phyloP scores from a whole-genome alignment of 2,329 filamentous ascomycete species.

The Epichloe elymi region DNA sequence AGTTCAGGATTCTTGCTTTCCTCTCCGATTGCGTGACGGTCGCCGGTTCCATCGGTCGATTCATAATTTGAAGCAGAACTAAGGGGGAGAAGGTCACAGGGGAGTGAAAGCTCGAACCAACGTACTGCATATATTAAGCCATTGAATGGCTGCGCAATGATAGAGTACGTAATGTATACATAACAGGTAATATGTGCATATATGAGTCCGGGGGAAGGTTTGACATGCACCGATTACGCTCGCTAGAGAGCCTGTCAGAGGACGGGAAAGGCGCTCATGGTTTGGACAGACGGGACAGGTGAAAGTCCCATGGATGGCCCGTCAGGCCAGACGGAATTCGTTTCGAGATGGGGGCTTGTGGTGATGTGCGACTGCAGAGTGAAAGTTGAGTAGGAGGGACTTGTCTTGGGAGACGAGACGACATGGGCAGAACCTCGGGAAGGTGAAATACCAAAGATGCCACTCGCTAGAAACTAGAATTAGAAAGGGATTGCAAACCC shows the following conservation, averaged over 20 bases:
- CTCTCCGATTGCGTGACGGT: background rate
- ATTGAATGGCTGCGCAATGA: constrained; percentile 15
- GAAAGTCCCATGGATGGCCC: background rate
- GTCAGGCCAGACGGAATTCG: background rate
- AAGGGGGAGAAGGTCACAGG: constrained; percentile 7
- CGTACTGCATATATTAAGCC: constrained; percentile 19
- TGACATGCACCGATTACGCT: constrained; percentile 19
- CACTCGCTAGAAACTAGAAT: constrained; percentile 25
- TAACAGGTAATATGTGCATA: constrained; percentile 24
- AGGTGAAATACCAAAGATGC: constrained; percentile 23
- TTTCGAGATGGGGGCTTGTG: background rate
- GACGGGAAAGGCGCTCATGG: constrained; percentile 10
- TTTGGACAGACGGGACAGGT: constrained; percentile 1
- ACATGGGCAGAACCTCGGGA: constrained; percentile 8
- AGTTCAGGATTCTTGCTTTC: background rate
- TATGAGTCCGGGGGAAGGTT: constrained; percentile 9
- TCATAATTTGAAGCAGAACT: constrained; percentile 11
- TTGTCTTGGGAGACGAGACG: constrained; percentile 5
- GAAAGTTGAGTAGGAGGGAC: background rate
- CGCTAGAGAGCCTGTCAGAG: constrained; percentile 17
- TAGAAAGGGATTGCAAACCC: constrained; percentile 13
- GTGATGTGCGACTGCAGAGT: background rate
- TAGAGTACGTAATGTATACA: constrained; percentile 29
- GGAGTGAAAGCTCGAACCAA: constrained; percentile 4
- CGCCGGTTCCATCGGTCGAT: background rate